Evolutionary conservation across 495 filamentous ascomycete genomes (phyloP), one percentile per base, ranked within the genome.

Genomic region (Penicillium arizonense): DNA sequence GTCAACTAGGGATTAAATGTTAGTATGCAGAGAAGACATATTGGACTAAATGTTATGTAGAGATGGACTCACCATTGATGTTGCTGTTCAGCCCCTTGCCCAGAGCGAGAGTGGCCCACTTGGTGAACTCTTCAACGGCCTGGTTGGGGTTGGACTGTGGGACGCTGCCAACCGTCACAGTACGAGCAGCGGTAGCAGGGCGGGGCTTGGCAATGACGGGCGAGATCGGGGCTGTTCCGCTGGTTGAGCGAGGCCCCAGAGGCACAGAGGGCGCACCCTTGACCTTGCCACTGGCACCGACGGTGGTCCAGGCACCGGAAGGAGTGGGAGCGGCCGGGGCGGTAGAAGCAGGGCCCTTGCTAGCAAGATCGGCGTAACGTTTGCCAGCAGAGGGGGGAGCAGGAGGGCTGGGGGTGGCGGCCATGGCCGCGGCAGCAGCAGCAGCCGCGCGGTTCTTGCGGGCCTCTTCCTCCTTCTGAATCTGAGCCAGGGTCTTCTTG

Each of bases 401-500:
- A 5, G 76, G 76, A 26, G 78, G 70, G 57, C 77, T 77, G 9
- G 70, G 64, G 4, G 80, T 74, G 7, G 60, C 62, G 20, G 65
- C 60, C 45, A 83, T 79, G 32, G 78, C 76, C 10, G 78, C 80
- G 12, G 80, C 76, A 5, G 77, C 76, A n/a, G 83, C 82, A 14
- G 76, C 73, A 14, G 79, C 80, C 42, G 78, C 66, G 38, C 83
- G 82, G 58, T 86, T 85, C 78, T 97, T 97, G 44, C 91, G 88
- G 24, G 80, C 78, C 64, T 97, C 94, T 59, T 98, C 94, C 74
- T 98, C 94, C 61, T 92, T 91, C 66, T 97, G 94, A 53, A 97
- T 97, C 52, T 97, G 93, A 43, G 89, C 89, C 28, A 97, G 78
- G 0, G 92, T 96, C 80, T 96, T 97, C 78, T 92, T 92, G 28